Conservation (phyloP, 495 filamentous ascomycete genomes). For the Talaromyces liani region DNA sequence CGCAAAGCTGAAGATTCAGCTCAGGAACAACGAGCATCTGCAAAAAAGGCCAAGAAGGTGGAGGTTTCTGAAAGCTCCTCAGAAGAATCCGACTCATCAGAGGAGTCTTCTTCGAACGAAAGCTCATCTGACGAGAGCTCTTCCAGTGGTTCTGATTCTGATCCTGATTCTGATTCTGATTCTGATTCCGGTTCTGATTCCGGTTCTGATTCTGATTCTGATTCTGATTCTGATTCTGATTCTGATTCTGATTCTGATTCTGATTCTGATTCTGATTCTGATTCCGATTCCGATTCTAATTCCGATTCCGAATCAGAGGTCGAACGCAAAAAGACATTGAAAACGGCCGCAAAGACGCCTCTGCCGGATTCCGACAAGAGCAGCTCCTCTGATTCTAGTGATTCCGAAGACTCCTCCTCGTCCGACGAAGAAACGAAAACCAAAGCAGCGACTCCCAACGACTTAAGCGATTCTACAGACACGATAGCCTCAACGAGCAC, state of each 20-base stretch:
- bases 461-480: constrained; percentile 19
- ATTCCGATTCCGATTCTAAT: constrained; percentile 22
- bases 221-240: constrained; percentile 17
- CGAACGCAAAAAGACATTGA: constrained; percentile 29
- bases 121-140: constrained; percentile 33
- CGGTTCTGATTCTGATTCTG: constrained; percentile 23
- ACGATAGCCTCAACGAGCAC: constrained; percentile 11
- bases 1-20: constrained; percentile 51
- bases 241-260: constrained; percentile 19
- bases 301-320: constrained; percentile 25
- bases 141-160: constrained; percentile 18
- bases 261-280: constrained; percentile 18
- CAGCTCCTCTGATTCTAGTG: constrained; percentile 14
- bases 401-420: constrained; percentile 16
- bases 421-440: constrained; percentile 13
- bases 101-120: constrained; percentile 24
- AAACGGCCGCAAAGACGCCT: constrained; percentile 46
- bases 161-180: constrained; percentile 20
- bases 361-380: constrained; percentile 38
- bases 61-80: constrained; percentile 19
- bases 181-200: constrained; percentile 20
- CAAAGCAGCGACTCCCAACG: constrained; percentile 1
- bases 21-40: constrained; percentile 23
- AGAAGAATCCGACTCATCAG: constrained; percentile 21
- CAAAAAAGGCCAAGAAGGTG: constrained; percentile 32